Evolutionary conservation across 306 rosid species (phyloP), one percentile per base, ranked within the genome.

Genomic region (Sophora flavescens): DNA sequence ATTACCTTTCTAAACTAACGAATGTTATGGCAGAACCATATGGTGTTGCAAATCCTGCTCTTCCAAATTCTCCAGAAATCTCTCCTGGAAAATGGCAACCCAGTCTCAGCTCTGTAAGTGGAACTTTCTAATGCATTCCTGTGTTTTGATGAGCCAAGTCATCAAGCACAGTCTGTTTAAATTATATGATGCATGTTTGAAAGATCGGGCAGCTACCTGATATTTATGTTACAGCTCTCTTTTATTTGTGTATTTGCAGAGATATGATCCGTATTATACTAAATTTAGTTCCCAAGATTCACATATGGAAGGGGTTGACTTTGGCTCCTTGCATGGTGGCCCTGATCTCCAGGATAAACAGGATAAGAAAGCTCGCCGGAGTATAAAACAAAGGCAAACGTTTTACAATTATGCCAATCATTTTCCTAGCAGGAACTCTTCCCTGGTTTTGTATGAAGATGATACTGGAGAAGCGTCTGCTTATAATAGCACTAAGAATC

Each of bases 91-190:
- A 91, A 83, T 87, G 83, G 75, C 91, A 82, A 85, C 78, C 81
- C 38, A 86, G 77, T 79, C 84, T 82, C 76, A 78, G 79, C 84
- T 74, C 88, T 17, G 99, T 96, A 88, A 92, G 99, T 87, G 63
- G 39, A 85, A 68, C 68, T 75, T 83, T 64, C 17, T 69, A 81
- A 16, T 65, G 56, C 52, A 75, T 47, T 39, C 28, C 78, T 56
- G 32, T 57, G 17, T 75, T 77, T 59, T 82, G 68, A 64, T 62
- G 67, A 64, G 64, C 66, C 18, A 52, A 33, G 65, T 72, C 35
- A 30, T 80, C 26, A 28, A 74, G 6, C 38, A 13, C 15, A 52
- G 26, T 36, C 35, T 39, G 8, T 60, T 70, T 68, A 53, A 65
- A 30, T 52, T 53, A 14, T 60, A 41, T 16, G 16, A 32, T 48